Percentiles rank a stretch among this genome's conserved stretches.
These are phyloP conservation scores for Castanospermum australe DNA, from an alignment of 306 rosid species.

Conservation along the genomic window DNA sequence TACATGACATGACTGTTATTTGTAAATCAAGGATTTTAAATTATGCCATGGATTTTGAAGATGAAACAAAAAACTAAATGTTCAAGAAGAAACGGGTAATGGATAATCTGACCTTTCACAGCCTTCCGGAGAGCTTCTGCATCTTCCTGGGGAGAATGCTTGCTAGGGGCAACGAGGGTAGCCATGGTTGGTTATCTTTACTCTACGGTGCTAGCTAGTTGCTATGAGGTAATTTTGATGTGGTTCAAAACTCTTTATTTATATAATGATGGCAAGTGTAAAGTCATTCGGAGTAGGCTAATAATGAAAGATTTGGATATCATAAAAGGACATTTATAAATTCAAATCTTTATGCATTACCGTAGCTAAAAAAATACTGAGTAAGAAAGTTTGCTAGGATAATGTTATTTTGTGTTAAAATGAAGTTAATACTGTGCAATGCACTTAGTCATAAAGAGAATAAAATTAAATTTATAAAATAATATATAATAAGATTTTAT, in stretches of 20 bases:
- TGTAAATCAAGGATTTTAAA: background rate
- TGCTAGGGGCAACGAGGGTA: slow-evolving; percentile 33
- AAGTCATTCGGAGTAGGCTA: background rate
- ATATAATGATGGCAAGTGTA: background rate
- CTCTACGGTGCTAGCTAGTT: background rate
- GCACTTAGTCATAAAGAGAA: too few species aligned
- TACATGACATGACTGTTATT: background rate
- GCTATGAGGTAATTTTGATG: background rate
- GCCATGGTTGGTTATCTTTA: slow-evolving; percentile 37
- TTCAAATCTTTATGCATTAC: too few species aligned
- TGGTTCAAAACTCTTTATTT: background rate
- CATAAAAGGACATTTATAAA: too few species aligned
- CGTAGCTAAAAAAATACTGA: too few species aligned
- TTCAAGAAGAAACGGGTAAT: too few species aligned
- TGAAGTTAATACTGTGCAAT: too few species aligned
- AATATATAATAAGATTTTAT: too few species aligned
- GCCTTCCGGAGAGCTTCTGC: slow-evolving; percentile 58
- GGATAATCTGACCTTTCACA: slow-evolving; percentile 35
- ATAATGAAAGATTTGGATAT: too few species aligned
- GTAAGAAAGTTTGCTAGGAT: too few species aligned
- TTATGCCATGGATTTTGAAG: background rate
- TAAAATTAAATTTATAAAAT: too few species aligned
- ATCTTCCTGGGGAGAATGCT: slow-evolving; percentile 45
- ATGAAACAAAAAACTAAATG: too few species aligned
- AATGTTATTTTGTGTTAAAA: too few species aligned